A percentile compares a stretch with the other conserved stretches of the same genome.
phyloP scores from a whole-genome alignment of 2,329 filamentous ascomycete species.

The Aspergillus eucalypticola region DNA sequence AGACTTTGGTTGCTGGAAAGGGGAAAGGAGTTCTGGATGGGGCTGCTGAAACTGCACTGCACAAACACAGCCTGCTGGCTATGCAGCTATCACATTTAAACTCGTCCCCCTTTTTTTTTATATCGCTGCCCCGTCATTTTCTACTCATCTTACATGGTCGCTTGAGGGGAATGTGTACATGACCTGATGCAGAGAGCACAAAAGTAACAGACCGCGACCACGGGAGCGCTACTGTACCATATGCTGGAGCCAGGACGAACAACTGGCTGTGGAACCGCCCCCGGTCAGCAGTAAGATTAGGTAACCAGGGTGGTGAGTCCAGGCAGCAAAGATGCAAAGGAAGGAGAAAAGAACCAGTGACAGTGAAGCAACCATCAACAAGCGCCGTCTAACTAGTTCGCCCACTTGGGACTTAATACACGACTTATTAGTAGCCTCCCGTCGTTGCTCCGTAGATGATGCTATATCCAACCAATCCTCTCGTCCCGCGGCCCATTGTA shows the following conservation, averaged over 20 bases:
- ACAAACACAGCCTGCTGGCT: not conserved
- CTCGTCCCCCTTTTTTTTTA: no score
- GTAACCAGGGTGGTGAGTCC: constrained; percentile 4
- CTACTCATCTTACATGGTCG: no score
- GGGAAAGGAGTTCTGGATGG: not conserved
- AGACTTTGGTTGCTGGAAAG: not conserved
- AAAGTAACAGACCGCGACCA: not conserved
- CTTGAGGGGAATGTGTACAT: not conserved
- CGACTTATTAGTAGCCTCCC: not conserved
- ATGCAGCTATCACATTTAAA: not conserved
- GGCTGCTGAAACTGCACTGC: not conserved
- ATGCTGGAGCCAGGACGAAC: constrained; percentile 7
- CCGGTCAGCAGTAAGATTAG: constrained; percentile 1
- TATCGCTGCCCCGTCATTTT: no score
- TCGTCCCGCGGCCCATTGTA: not conserved
- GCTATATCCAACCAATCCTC: not conserved
- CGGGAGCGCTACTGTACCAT: constrained; percentile 1
- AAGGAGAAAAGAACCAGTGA: not conserved
- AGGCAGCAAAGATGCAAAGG: not conserved
- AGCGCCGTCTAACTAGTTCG: not conserved
- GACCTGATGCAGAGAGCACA: not conserved
- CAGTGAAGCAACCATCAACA: not conserved
- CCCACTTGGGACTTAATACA: no score
- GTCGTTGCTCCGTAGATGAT: not conserved
- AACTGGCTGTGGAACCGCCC: constrained; percentile 20